Evolutionary conservation across 2,329 filamentous ascomycete species (phyloP).

Genomic region (Didymosphaeria variabile): DNA sequence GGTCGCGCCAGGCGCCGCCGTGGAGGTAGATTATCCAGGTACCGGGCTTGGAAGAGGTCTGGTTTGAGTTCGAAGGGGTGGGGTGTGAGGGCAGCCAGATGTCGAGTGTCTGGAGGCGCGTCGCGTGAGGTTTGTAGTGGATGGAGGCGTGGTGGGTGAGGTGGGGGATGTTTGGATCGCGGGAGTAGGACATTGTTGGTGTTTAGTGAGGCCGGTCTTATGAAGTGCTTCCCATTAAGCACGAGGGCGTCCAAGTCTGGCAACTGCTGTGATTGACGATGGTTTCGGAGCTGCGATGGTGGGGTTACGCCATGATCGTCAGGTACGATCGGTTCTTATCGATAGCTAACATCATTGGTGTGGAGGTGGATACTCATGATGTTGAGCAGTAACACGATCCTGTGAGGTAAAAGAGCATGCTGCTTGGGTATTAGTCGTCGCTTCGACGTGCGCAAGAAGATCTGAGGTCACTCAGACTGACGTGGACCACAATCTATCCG

Average conservation of each 20-base stretch:
- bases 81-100: conserved; percentile 52
- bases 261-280: too few relatives aligned
- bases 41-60: conserved; percentile 19
- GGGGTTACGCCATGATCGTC: background rate
- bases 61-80: conserved; percentile 18
- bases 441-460: too few relatives aligned
- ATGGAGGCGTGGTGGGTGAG: conserved; percentile 31
- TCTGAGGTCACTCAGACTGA: too few relatives aligned
- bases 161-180: conserved; percentile 11
- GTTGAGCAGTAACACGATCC: too few relatives aligned
- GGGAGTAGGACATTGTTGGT: conserved; percentile 26
- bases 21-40: conserved; percentile 57
- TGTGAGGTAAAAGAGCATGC: too few relatives aligned
- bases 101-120: conserved; percentile 53
- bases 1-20: conserved; percentile 61
- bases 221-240: background rate
- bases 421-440: too few relatives aligned
- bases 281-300: background rate
- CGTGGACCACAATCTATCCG: too few relatives aligned
- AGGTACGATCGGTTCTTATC: background rate
- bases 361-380: background rate
- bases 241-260: too few relatives aligned
- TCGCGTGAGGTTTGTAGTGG: conserved; percentile 37
- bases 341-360: background rate
- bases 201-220: background rate